Base-by-base conservation (phyloP, 2,329 filamentous ascomycete species). In the Scorias spongiosa region DNA sequence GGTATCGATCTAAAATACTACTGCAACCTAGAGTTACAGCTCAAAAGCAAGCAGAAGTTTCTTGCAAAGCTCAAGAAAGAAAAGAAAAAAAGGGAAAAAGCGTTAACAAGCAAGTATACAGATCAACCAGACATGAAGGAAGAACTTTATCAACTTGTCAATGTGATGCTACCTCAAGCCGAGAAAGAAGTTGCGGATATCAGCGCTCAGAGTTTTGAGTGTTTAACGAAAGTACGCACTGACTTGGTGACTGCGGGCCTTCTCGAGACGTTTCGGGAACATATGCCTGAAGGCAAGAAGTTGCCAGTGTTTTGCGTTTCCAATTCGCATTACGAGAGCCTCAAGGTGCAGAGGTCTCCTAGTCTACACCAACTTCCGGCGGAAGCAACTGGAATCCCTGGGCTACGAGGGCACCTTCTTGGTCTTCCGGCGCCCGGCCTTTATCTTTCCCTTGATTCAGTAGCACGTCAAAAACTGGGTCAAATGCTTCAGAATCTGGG, bases 291-390 rank as follows among this genome's bases (percentile, higher is more conserved):
- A 0, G 46, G 45, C 10, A 39, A 15, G 2, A 11, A 18, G 12
- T 46, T 54, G 1, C 17, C 41, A 0, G 48, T 56, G 17, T 46
- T 47, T 29, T 49, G 44, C 42, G 48, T 59, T 9, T 56, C 54
- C 2, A 58, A 54, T 15, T 14, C 26, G 6, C 56, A 58, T 38
- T 58, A 59, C 41, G 42, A 30, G 2, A 44, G 47, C 5, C 42
- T 47, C 2, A 56, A 53, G 32, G 50, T 46, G 2, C 39, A 30
- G 2, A 42, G 29, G 8, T 26, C 29, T 0, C 17, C 28, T 2
- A 17, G 10, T 3, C 42, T 48, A 1, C 10, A 34, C 0, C 44
- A 41, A 2, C 44, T 56, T 2, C 37, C 14, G 8, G 36, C 48
- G 0, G 43, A 46, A 2, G 29, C 8, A 14, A 58, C 56, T 10